Percentiles rank a stretch among this genome's conserved stretches.
phyloP scores from a whole-genome alignment of 2,329 filamentous ascomycete genomes.

The Colletotrichum gloeosporioides region DNA sequence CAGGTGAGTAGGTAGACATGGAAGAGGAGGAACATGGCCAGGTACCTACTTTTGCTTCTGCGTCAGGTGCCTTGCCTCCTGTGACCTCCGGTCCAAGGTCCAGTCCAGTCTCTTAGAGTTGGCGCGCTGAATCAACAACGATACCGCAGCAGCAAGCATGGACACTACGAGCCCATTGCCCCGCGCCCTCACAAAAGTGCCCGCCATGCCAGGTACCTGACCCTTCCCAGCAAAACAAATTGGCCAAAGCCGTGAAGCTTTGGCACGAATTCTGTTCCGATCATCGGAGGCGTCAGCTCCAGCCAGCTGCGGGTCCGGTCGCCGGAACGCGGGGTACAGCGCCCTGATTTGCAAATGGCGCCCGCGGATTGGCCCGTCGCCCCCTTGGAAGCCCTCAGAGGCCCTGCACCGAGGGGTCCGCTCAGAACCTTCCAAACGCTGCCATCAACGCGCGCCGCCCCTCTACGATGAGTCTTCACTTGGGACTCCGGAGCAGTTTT shows the following conservation, averaged over 20 bases:
- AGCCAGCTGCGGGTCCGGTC: slow-evolving; percentile 30
- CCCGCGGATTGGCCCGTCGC: slow-evolving; percentile 30
- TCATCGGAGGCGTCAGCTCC: slow-evolving; percentile 31
- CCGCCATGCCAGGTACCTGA: not conserved
- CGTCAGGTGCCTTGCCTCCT: not conserved
- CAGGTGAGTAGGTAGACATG: not conserved
- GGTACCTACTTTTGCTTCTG: not conserved
- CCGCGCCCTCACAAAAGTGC: slow-evolving; percentile 12
- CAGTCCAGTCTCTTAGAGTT: not conserved
- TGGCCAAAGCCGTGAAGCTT: slow-evolving; percentile 3
- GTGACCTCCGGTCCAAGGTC: not conserved
- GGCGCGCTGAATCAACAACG: not conserved
- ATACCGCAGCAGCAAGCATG: not conserved
- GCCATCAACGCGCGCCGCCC: not conserved
- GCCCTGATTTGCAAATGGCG: slow-evolving; percentile 35
- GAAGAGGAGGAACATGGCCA: not conserved
- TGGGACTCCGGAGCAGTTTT: not conserved
- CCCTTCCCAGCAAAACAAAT: not conserved
- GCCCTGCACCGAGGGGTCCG: not conserved
- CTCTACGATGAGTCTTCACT: not conserved
- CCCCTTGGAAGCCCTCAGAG: not conserved
- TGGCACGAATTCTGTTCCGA: slow-evolving; percentile 28
- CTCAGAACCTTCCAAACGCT: slow-evolving; percentile 11
- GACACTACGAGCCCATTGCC: not conserved
- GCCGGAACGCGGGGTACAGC: slow-evolving; percentile 40